These are phyloP conservation scores for Cystobasidium slooffiae DNA, from an alignment of 1,284 basidiomycete species.

Conservation along the genomic window DNA sequence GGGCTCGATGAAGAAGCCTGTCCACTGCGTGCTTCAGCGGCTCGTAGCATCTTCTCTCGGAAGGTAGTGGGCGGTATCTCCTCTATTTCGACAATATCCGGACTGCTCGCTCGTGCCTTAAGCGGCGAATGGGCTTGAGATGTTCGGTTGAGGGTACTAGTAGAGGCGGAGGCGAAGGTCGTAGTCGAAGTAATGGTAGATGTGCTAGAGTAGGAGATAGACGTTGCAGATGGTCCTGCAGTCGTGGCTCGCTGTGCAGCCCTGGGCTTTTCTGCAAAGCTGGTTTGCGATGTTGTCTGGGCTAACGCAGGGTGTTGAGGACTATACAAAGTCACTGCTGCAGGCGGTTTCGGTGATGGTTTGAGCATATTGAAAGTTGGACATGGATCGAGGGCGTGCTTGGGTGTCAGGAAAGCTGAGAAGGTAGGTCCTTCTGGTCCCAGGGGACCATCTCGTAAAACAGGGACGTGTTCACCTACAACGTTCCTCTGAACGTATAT, in stretches of 20 bases:
- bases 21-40: constrained; percentile 10
- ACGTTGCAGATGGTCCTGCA: background rate
- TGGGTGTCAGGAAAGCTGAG: constrained; percentile 24
- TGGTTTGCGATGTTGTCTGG: background rate
- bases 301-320: background rate
- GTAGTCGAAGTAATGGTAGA: background rate
- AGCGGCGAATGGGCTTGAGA: no score
- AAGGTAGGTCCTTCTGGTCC: constrained; percentile 33
- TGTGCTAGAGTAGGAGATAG: no score
- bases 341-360: background rate
- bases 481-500: constrained; percentile 24
- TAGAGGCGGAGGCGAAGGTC: background rate
- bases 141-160: no score
- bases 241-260: background rate
- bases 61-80: background rate
- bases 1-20: background rate
- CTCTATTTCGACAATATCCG: constrained; percentile 10
- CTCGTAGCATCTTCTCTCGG: constrained; percentile 4
- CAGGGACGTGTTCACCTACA: background rate
- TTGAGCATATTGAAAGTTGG: constrained; percentile 24
- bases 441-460: constrained; percentile 1
- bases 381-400: constrained; percentile 5
- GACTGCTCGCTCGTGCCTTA: background rate
- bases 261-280: background rate
- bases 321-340: background rate